Conservation (phyloP, 345 rosid genomes). For the Linum tenue region DNA sequence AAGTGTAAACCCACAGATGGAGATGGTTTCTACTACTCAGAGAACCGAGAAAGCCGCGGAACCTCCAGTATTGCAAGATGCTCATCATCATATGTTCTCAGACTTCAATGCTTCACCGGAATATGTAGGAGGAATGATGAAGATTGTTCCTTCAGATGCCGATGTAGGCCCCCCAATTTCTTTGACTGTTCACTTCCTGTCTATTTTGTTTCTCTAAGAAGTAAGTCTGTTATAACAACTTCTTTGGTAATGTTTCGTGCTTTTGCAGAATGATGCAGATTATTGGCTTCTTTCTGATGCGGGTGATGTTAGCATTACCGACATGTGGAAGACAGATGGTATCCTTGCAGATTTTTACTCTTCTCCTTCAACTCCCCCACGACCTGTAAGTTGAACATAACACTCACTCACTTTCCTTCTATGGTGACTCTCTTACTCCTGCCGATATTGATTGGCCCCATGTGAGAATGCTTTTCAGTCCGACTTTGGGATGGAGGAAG, state of each 20-base stretch:
- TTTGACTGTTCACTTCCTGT: background rate
- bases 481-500: background rate
- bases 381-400: background rate
- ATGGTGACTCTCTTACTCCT: constrained; percentile 36
- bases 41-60: constrained; percentile 34
- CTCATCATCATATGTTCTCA: constrained; percentile 32
- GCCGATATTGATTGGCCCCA: constrained; percentile 62
- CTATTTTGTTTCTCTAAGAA: background rate
- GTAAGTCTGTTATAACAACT: background rate
- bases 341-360: constrained; percentile 40
- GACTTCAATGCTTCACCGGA: constrained; percentile 63
- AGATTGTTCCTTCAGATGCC: constrained; percentile 69
- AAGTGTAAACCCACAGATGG: constrained; percentile 41
- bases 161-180: constrained; percentile 54
- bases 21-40: constrained; percentile 25
- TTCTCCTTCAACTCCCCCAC: background rate
- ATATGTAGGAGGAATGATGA: constrained; percentile 76
- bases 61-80: constrained; percentile 27
- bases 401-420: background rate
- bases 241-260: background rate
- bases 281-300: constrained; percentile 87
- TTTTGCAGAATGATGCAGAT: constrained; percentile 68
- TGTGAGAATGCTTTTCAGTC: constrained; percentile 26
- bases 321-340: constrained; percentile 87
- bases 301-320: constrained; percentile 74